phyloP scores from a whole-genome alignment of 1,284 basidiomycete species.

The Rhizoctonia solani region DNA sequence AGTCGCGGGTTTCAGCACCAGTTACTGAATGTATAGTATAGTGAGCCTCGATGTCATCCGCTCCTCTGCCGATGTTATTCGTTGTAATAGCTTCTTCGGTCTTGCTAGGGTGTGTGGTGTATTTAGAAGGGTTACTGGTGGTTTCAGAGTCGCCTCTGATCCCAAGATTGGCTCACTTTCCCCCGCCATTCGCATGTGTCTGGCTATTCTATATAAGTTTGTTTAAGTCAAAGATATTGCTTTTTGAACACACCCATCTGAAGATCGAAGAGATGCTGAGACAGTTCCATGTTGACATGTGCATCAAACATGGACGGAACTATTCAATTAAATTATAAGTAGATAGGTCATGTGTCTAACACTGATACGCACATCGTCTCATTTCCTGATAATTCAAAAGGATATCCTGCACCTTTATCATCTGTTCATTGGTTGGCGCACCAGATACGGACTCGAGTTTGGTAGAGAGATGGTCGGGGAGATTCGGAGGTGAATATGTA shows the following conservation, averaged over 20 bases:
- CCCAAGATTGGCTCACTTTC: too few species aligned
- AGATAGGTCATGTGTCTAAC: background rate
- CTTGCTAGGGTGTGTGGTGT: too few species aligned
- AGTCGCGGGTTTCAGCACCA: too few species aligned
- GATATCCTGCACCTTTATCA: background rate
- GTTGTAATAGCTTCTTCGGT: too few species aligned
- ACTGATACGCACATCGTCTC: background rate
- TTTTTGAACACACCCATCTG: conserved; percentile 3
- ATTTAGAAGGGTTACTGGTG: too few species aligned
- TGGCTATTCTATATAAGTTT: too few species aligned
- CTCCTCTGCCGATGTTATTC: too few species aligned
- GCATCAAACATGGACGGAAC: conserved; percentile 21
- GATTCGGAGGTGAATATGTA: background rate
- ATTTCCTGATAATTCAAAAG: background rate
- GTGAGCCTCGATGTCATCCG: too few species aligned
- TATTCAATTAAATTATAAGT: background rate
- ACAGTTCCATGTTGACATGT: conserved; percentile 9
- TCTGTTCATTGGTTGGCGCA: background rate
- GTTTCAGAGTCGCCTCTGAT: too few species aligned
- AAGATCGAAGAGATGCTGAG: conserved; percentile 27
- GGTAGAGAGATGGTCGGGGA: background rate
- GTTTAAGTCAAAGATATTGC: too few species aligned
- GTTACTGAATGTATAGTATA: too few species aligned
- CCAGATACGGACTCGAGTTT: background rate
- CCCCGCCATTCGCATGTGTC: too few species aligned